Evolutionary conservation across 192 early-diverging fungal genomes (phyloP).

Genomic region (Podila horticola): DNA sequence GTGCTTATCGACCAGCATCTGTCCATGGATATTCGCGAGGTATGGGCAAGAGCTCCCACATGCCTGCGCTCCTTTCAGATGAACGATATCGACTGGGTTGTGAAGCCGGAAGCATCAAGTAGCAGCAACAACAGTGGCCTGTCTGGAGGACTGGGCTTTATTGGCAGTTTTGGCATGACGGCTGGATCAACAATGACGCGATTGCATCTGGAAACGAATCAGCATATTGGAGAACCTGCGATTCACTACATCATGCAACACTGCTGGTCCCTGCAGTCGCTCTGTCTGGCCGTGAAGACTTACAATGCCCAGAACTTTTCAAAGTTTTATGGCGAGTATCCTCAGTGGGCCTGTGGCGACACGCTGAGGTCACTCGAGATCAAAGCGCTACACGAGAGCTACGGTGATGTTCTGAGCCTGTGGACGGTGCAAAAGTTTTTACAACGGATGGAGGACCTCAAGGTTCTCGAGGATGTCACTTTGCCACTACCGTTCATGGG

Average conservation of each 20-base stretch:
- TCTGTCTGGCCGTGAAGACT: background rate
- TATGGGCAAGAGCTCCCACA: background rate
- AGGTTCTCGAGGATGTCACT: background rate
- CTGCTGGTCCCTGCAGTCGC: background rate
- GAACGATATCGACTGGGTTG: background rate
- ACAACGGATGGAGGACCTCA: background rate
- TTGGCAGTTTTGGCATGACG: background rate
- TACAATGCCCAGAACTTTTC: background rate
- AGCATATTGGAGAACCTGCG: background rate
- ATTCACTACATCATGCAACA: background rate
- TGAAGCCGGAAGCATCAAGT: background rate
- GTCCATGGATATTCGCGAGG: background rate
- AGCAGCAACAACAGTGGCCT: too few relatives aligned
- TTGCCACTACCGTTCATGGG: background rate
- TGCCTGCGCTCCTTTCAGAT: background rate
- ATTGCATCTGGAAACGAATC: background rate
- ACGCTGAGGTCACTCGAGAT: background rate
- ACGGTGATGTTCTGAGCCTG: background rate
- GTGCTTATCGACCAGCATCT: background rate
- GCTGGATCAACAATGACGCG: constrained; percentile 2
- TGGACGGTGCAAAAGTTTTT: background rate
- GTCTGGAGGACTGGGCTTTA: background rate
- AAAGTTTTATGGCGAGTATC: background rate
- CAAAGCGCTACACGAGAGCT: background rate
- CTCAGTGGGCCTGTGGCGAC: background rate